Conservation (phyloP, 2,329 filamentous ascomycete species). For the Microsporum ferrugineum region DNA sequence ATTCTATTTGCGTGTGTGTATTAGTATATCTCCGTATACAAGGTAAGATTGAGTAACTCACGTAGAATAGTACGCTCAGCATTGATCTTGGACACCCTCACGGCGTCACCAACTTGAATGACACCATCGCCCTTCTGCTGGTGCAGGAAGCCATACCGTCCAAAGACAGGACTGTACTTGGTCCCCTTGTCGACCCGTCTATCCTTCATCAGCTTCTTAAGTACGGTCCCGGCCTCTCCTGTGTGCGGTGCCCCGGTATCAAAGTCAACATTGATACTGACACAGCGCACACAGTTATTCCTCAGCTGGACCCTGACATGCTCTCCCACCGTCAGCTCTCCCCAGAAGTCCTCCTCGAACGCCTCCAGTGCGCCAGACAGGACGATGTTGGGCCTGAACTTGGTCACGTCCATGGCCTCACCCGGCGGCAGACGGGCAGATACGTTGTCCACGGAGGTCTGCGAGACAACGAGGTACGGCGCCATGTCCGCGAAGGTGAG, state of each 20-base stretch:
- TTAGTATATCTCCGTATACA: neutral
- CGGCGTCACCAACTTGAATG: constrained; percentile 46
- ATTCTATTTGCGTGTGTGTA: neutral
- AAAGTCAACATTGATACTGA: constrained; percentile 62
- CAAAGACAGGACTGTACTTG: constrained; percentile 61
- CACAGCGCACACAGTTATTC: constrained; percentile 58
- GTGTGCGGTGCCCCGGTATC: constrained; percentile 47
- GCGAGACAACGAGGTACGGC: constrained; percentile 60
- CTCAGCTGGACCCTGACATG: constrained; percentile 45
- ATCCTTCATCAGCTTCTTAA: constrained; percentile 61
- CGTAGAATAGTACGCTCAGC: constrained; percentile 44
- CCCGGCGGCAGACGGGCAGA: constrained; percentile 42
- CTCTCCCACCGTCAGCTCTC: constrained; percentile 41
- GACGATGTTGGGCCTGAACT: constrained; percentile 64
- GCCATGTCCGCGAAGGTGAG: constrained; percentile 65
- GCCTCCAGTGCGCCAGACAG: constrained; percentile 45
- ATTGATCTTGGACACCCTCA: constrained; percentile 42
- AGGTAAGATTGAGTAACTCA: constrained; percentile 27
- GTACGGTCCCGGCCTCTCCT: constrained; percentile 48
- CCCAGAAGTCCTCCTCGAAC: constrained; percentile 66
- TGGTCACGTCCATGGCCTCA: constrained; percentile 50
- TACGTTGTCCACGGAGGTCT: constrained; percentile 58
- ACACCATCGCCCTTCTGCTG: constrained; percentile 22
- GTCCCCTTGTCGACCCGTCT: constrained; percentile 57
- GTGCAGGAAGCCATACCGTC: constrained; percentile 55